These are phyloP conservation scores for Scheffersomyces lignosus DNA, from an alignment of 805 yeast species.

Conservation along the genomic window DNA sequence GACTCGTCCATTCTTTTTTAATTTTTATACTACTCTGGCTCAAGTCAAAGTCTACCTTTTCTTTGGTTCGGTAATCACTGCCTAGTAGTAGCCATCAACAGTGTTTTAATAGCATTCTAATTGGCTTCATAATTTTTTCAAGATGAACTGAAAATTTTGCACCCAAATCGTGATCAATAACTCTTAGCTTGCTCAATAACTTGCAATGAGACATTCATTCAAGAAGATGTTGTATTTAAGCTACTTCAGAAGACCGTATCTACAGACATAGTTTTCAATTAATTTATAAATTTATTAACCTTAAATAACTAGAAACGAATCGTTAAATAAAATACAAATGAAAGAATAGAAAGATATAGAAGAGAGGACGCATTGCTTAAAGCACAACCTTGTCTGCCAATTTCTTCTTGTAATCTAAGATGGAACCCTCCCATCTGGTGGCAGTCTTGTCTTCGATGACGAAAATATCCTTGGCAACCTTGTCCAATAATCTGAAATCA, in stretches of 20 bases:
- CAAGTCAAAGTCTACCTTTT: too few species aligned
- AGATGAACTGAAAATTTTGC: too few species aligned
- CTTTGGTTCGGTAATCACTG: too few species aligned
- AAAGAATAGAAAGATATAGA: conserved; percentile 1
- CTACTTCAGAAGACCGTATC: too few species aligned
- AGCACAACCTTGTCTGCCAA: conserved; percentile 89
- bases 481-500: conserved; percentile 96
- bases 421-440: conserved; percentile 93
- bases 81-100: too few species aligned
- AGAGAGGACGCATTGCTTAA: conserved; percentile 13
- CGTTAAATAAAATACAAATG: background rate
- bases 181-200: too few species aligned
- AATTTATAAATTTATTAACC: background rate
- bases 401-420: conserved; percentile 89
- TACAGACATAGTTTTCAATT: background rate
- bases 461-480: conserved; percentile 94
- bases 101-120: background rate
- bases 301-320: background rate
- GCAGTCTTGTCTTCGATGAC: conserved; percentile 96
- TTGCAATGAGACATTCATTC: too few species aligned
- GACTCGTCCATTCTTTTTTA: conserved; percentile 38
- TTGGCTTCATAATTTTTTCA: background rate
- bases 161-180: too few species aligned
- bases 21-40: too few species aligned
- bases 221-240: too few species aligned